phyloP scores from a whole-genome alignment of 179 eudicot genomes.

The Silene noctiflora region DNA sequence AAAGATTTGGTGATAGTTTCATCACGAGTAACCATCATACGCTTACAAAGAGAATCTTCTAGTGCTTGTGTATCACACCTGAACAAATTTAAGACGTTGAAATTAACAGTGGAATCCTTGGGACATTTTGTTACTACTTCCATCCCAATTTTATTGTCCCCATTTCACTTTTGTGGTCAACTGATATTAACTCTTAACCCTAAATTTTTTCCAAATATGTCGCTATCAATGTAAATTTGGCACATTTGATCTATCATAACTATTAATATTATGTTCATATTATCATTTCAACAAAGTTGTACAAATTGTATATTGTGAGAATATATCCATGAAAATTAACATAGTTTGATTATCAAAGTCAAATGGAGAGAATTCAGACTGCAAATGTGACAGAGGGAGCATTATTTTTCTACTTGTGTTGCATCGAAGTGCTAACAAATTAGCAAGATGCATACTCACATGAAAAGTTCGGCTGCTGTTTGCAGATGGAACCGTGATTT shows the following conservation, averaged over 20 bases:
- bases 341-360: neutral
- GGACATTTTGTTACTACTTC: neutral
- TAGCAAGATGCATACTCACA: slow-evolving; percentile 38
- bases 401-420: neutral
- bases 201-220: no score
- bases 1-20: slow-evolving; percentile 87
- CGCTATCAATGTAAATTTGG: no score
- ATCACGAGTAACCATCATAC: slow-evolving; percentile 94
- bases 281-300: neutral
- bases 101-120: neutral
- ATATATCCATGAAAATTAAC: neutral
- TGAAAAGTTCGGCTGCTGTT: slow-evolving; percentile 89
- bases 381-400: neutral
- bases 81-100: slow-evolving; percentile 22
- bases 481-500: slow-evolving; percentile 80
- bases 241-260: neutral
- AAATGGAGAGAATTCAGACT: neutral
- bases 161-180: neutral
- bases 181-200: neutral
- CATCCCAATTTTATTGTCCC: neutral
- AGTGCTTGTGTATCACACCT: slow-evolving; percentile 88
- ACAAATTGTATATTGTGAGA: neutral
- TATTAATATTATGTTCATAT: neutral
- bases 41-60: slow-evolving; percentile 97
- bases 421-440: slow-evolving; percentile 14